A percentile compares a stretch with the other conserved stretches of the same genome.
Conservation (phyloP, 331 rosid species). For the Telfairia occidentalis region DNA sequence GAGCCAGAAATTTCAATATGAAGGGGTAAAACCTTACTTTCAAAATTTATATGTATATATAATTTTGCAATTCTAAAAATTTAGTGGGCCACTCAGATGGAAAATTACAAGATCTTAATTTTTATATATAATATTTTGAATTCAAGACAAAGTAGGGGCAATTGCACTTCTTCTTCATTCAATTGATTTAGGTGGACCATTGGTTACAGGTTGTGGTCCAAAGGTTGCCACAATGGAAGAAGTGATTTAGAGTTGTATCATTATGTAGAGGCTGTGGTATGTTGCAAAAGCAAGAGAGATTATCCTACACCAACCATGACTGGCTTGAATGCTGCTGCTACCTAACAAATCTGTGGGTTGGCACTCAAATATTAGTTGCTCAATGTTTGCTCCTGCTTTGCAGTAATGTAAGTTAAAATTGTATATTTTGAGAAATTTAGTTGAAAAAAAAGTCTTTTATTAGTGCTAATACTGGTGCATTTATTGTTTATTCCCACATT, state of each 20-base stretch:
- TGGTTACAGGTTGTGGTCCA: conserved; percentile 60
- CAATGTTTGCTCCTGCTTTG: neutral
- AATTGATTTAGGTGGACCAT: neutral
- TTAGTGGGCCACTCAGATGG: neutral
- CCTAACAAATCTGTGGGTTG: neutral
- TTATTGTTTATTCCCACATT: neutral
- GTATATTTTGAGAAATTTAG: neutral
- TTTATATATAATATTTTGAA: neutral
- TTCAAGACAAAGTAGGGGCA: neutral
- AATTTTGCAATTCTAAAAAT: neutral
- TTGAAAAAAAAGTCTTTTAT: neutral
- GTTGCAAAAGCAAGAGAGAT: neutral
- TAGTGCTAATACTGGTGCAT: neutral
- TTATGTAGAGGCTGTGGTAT: neutral
- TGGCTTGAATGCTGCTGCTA: neutral
- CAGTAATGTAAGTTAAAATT: neutral
- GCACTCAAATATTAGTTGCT: neutral
- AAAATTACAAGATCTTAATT: neutral
- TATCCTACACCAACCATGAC: neutral
- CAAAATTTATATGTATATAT: neutral
- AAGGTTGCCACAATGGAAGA: conserved; percentile 82
- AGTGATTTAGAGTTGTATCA: conserved; percentile 21
- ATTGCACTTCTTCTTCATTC: neutral
- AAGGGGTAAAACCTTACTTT: neutral
- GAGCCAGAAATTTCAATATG: neutral